Base-by-base conservation (phyloP, 345 rosid genomes). In the Eucalyptus rudis region DNA sequence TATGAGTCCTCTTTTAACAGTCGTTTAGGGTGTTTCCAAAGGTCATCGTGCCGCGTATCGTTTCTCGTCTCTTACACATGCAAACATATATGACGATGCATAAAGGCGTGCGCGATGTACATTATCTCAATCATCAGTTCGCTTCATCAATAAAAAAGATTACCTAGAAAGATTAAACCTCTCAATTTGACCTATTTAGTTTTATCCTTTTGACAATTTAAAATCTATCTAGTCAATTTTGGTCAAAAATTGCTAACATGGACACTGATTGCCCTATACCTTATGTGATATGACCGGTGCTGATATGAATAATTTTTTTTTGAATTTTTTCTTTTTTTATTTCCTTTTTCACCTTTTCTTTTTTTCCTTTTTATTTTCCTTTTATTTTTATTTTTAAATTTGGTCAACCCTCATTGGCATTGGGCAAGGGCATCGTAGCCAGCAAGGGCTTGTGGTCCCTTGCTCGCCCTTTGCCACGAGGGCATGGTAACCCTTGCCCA, bases 241-340 rank as follows among this genome's bases (percentile, higher is more conserved):
- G 29, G 29, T 22, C 2, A 24, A 56, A 56, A 56, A 56, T 10
- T 25, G 27, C 2, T 10, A 12, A 10, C 62, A 56, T 56, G 29
- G 3, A 56, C 13, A 25, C 3, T 10, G 6, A 22, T 52, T 52
- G 58, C 10, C 58, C 58, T 52, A 10, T 24, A 56, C 3, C 29
- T 56, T 56, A 56, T 56, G 62, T 56, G 62, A 56, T 25, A 24
- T 2, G 27, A 56, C 1, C 1, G 11, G 3, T 56, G 62, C 1
- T 4, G 62, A 25, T 22, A 10, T 56, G 13, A 1, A 24, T 25
- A 52, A 24, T 56, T 56, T 24, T n/a, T n/a, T 56, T 56, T 56
- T 24, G 1, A 22, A 24, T 22, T 56, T 56, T 2, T 1, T 10
- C n/a, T n/a, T n/a, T n/a, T n/a, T n/a, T n/a, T n/a, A n/a, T 16